Evolutionary conservation across 1,284 basidiomycete species (phyloP).

Genomic region (Caloboletus firmus): DNA sequence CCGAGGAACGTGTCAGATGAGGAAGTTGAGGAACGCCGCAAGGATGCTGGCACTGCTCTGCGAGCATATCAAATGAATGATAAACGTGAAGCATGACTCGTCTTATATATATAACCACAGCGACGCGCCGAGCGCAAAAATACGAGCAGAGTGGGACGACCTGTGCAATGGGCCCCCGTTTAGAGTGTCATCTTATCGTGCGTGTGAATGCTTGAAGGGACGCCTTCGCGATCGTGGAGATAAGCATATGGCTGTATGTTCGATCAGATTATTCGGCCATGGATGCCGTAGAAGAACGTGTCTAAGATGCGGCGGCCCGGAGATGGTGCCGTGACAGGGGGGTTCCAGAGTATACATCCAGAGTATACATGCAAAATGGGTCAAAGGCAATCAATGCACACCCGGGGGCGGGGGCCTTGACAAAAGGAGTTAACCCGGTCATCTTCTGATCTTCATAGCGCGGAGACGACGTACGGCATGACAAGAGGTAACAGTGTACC

Average conservation of each 20-base stretch:
- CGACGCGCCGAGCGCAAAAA: not conserved
- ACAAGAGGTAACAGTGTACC: slow-evolving; percentile 6
- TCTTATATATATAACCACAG: not conserved
- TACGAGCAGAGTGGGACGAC: not conserved
- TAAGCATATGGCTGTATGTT: slow-evolving; percentile 5
- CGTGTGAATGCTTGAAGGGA: slow-evolving; percentile 7
- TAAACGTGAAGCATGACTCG: not conserved
- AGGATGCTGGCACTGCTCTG: not conserved
- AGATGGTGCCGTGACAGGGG: not conserved
- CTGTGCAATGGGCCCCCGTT: not conserved
- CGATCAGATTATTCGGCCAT: slow-evolving; percentile 2
- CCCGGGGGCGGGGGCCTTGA: not conserved
- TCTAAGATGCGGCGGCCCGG: slow-evolving; percentile 3
- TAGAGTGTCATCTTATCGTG: not conserved
- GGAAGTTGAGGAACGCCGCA: not conserved
- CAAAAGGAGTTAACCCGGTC: not conserved
- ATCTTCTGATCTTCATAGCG: not conserved
- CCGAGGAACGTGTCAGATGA: slow-evolving; percentile 9
- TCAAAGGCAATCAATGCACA: not conserved
- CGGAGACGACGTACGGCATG: slow-evolving; percentile 2
- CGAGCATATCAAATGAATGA: slow-evolving; percentile 4
- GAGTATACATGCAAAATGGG: not conserved
- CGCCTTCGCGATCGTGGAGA: not conserved
- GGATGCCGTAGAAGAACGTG: slow-evolving; percentile 1
- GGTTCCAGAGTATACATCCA: too few relatives aligned